Percentiles rank a stretch among this genome's conserved stretches.
Evolutionary conservation across 306 rosid genomes (phyloP).

Genomic region (Corylus heterophylla): DNA sequence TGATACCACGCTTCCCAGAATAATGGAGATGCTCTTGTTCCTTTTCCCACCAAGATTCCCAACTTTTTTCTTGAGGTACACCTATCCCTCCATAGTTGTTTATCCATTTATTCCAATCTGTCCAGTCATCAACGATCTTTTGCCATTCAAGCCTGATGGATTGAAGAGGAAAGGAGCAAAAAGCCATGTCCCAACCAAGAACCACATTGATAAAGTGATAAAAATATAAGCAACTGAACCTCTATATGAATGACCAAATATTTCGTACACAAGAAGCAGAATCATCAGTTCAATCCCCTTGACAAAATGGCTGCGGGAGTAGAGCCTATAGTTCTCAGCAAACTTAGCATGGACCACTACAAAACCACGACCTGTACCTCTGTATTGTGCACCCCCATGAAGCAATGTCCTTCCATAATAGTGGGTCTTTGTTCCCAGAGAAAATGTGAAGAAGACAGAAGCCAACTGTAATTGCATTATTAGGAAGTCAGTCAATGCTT

Average conservation of each 20-base stretch:
- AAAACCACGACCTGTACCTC: conserved; percentile 94
- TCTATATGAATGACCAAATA: conserved; percentile 75
- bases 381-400: conserved; percentile 97
- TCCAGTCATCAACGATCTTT: conserved; percentile 92
- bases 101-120: conserved; percentile 98
- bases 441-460: conserved; percentile 88
- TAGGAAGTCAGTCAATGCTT: conserved; percentile 78
- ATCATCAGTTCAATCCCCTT: conserved; percentile 94
- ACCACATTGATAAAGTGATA: conserved; percentile 85
- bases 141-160: conserved; percentile 99
- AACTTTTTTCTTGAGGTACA: conserved; percentile 73
- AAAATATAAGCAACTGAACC: conserved; percentile 62
- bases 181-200: conserved; percentile 96
- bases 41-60: conserved; percentile 99
- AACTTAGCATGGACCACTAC: conserved; percentile 97
- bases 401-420: conserved; percentile 94
- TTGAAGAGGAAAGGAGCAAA: conserved; percentile 97
- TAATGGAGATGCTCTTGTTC: conserved; percentile 75
- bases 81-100: conserved; percentile 89
- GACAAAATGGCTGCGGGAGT: conserved; percentile 96
- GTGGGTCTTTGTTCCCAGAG: conserved; percentile 96
- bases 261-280: conserved; percentile 81
- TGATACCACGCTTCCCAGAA: conserved; percentile 71
- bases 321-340: conserved; percentile 88
- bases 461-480: conserved; percentile 94